A percentile compares a stretch with the other conserved stretches of the same genome.
Evolutionary conservation across 306 rosid species (phyloP).

Genomic region (Chamaecrista fasciculata): DNA sequence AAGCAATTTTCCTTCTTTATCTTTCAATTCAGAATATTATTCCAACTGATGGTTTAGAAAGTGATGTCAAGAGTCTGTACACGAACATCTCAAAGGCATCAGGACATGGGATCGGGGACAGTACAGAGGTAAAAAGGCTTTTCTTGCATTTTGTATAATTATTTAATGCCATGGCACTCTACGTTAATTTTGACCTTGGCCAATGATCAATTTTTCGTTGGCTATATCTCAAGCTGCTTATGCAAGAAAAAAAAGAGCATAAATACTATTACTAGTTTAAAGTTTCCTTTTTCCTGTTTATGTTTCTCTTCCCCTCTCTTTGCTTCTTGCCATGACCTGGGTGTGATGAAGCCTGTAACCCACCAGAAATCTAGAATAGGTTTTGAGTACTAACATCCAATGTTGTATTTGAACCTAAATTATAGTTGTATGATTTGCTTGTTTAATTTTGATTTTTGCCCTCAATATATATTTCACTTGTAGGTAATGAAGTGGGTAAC

Average conservation of each 20-base stretch:
- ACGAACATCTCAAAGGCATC: slow-evolving; percentile 39
- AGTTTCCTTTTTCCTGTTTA: neutral
- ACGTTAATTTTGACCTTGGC: neutral
- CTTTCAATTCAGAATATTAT: slow-evolving; percentile 54
- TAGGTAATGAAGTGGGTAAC: slow-evolving; percentile 73
- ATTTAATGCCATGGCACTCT: neutral
- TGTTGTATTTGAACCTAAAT: slow-evolving; percentile 7
- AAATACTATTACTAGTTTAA: neutral
- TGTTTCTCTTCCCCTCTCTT: neutral
- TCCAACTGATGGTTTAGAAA: slow-evolving; percentile 36
- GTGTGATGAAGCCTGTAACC: neutral
- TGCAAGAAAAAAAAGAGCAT: neutral
- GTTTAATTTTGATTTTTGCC: neutral
- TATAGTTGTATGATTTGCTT: slow-evolving; percentile 13
- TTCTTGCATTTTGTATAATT: neutral
- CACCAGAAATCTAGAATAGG: neutral
- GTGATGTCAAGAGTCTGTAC: slow-evolving; percentile 56
- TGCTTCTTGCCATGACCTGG: neutral
- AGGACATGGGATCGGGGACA: slow-evolving; percentile 36
- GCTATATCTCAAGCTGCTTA: neutral
- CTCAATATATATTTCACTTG: slow-evolving; percentile 21
- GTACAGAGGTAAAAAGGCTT: slow-evolving; percentile 45
- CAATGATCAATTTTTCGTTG: neutral
- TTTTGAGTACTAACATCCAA: neutral
- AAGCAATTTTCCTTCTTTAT: slow-evolving; percentile 21